Percentiles rank a stretch among this genome's conserved stretches.
phyloP scores from a whole-genome alignment of 345 rosid species.

The Brassica carinata region DNA sequence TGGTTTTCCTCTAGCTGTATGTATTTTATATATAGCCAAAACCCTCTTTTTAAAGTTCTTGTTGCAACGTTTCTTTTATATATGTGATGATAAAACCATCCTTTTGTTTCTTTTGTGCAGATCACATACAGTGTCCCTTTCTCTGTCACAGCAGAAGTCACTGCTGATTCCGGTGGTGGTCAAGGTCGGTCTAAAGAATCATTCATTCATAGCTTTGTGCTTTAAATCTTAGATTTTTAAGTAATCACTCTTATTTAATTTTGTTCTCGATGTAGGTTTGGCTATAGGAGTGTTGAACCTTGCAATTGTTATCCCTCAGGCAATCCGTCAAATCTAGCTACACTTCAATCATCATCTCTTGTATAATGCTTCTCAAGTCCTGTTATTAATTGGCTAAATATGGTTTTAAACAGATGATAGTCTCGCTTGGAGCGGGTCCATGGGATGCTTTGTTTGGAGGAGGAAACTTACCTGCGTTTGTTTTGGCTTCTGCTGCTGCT shows the following conservation, averaged over 20 bases:
- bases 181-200: conserved; percentile 58
- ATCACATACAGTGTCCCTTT: conserved; percentile 92
- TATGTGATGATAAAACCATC: not conserved
- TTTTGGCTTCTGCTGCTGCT: conserved; percentile 70
- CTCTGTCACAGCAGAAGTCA: conserved; percentile 91
- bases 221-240: conserved; percentile 1
- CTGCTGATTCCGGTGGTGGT: conserved; percentile 96
- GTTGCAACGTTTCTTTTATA: conserved; percentile 1
- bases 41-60: not conserved
- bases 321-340: conserved; percentile 20
- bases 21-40: conserved; percentile 30
- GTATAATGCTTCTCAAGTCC: not conserved
- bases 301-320: conserved; percentile 95
- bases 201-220: conserved; percentile 2
- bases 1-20: conserved; percentile 96
- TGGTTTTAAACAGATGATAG: conserved; percentile 60
- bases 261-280: conserved; percentile 53
- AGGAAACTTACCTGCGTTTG: conserved; percentile 93
- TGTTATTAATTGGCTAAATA: not conserved
- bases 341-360: not conserved
- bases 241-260: not conserved
- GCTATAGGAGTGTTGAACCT: conserved; percentile 96
- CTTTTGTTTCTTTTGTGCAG: conserved; percentile 45
- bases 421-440: conserved; percentile 94
- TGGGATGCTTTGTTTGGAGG: conserved; percentile 98